A percentile compares a stretch with the other conserved stretches of the same genome.
phyloP scores from a whole-genome alignment of 2,329 filamentous ascomycete genomes.

The Gnomoniopsis smithogilvyi region DNA sequence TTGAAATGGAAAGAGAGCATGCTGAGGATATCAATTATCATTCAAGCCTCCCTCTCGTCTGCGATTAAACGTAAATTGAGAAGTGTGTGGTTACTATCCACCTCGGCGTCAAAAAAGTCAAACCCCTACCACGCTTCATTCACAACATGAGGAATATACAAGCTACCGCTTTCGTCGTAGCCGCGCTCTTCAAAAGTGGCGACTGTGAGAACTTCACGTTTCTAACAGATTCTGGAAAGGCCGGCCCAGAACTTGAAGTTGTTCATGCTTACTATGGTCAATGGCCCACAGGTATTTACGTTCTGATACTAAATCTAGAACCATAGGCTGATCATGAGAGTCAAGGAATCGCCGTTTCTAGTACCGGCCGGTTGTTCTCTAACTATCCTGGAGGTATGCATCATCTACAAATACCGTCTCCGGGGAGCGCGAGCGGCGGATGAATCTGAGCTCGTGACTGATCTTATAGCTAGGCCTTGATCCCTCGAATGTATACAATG shows the following conservation, averaged over 20 bases:
- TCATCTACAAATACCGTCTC: neutral
- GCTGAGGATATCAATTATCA: too few relatives aligned
- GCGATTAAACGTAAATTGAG: too few relatives aligned
- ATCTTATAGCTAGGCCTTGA: slow-evolving; percentile 37
- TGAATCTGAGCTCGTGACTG: neutral
- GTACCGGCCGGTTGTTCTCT: slow-evolving; percentile 46
- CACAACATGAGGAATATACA: neutral
- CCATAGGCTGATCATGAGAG: neutral
- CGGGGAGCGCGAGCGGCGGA: neutral
- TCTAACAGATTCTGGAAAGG: slow-evolving; percentile 1
- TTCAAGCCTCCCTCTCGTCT: neutral
- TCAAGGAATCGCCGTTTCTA: slow-evolving; percentile 46
- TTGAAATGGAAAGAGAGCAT: neutral
- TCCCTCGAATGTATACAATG: slow-evolving; percentile 38
- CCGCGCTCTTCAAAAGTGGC: neutral
- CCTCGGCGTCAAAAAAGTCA: too few relatives aligned
- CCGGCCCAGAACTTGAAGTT: slow-evolving; percentile 42
- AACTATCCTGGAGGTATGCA: slow-evolving; percentile 40
- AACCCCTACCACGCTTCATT: too few relatives aligned
- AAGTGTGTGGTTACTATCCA: too few relatives aligned
- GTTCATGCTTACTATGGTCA: slow-evolving; percentile 49
- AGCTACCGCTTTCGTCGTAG: neutral
- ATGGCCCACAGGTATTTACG: slow-evolving; percentile 36
- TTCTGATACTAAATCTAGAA: neutral
- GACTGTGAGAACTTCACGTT: slow-evolving; percentile 2